Evolutionary conservation across 257 asterid genomes (phyloP).

Genomic region (Solanum bulbocastanum): DNA sequence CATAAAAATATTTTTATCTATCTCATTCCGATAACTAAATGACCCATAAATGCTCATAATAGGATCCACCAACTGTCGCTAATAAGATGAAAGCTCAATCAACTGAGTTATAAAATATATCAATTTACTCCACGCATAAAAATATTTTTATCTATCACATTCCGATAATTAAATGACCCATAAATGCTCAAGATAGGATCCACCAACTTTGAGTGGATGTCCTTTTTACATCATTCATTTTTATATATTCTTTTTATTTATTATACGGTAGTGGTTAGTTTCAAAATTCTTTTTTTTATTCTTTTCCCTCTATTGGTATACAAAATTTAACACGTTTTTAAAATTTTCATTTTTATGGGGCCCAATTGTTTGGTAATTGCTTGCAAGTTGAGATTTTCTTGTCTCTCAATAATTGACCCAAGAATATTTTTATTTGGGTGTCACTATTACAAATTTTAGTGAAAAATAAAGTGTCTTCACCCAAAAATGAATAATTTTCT

Average conservation of each 20-base stretch:
- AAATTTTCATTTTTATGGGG: not conserved
- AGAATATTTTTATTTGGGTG: not conserved
- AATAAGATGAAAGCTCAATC: too few relatives aligned
- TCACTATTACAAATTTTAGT: not conserved
- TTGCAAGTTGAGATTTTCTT: not conserved
- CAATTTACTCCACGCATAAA: accelerated
- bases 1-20: not conserved
- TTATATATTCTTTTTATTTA: not conserved
- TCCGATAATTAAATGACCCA: not conserved
- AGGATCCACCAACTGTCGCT: too few relatives aligned
- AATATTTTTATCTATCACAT: not conserved
- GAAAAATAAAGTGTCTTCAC: not conserved
- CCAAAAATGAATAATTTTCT: too few relatives aligned
- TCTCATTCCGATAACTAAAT: not conserved
- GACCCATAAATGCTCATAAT: too few relatives aligned
- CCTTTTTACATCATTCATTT: not conserved
- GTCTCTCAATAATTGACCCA: not conserved
- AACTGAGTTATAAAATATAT: not conserved
- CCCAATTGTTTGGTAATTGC: not conserved
- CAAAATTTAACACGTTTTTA: not conserved
- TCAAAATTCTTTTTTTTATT: not conserved
- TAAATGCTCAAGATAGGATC: not conserved
- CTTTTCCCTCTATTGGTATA: not conserved
- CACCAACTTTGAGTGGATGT: not conserved
- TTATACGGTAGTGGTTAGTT: not conserved